Conservation (phyloP, 2,329 filamentous ascomycete species). For the Berkeleyomyces basicola region DNA sequence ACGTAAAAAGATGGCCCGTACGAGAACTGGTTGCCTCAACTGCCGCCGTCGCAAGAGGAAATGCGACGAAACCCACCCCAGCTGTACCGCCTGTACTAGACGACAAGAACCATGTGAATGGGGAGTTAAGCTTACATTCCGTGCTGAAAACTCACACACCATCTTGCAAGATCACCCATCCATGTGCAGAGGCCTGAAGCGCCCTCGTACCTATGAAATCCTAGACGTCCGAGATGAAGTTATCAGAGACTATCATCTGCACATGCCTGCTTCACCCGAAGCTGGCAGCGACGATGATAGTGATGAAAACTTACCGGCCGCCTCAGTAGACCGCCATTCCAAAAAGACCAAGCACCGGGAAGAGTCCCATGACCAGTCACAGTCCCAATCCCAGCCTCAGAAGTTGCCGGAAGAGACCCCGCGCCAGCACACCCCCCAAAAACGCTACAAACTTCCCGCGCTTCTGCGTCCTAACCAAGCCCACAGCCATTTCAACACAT, state of each 20-base stretch:
- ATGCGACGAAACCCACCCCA: conserved; percentile 23
- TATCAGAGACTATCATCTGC: conserved; percentile 22
- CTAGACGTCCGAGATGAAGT: conserved; percentile 23
- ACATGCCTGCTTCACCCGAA: conserved; percentile 14
- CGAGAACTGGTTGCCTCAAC: conserved; percentile 23
- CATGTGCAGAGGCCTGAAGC: conserved; percentile 20
- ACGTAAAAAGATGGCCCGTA: conserved; percentile 20
- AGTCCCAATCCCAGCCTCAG: not conserved
- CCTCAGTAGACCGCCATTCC: not conserved
- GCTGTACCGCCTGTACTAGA: conserved; percentile 22
- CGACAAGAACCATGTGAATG: conserved; percentile 22
- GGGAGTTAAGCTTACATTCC: conserved; percentile 24
- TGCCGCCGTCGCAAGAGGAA: conserved; percentile 25
- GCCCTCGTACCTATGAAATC: conserved; percentile 22
- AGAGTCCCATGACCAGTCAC: not conserved
- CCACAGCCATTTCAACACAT: not conserved
- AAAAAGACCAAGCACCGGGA: not conserved
- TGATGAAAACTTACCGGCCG: not conserved
- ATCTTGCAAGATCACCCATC: conserved; percentile 21
- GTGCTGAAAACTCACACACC: conserved; percentile 23
- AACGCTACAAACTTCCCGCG: conserved; percentile 7
- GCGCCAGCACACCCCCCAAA: conserved; percentile 1
- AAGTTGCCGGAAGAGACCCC: not conserved
- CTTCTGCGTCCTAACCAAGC: not conserved
- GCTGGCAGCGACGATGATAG: conserved; percentile 12